phyloP scores from a whole-genome alignment of 805 yeast species.

The Metschnikowia henanensis region DNA sequence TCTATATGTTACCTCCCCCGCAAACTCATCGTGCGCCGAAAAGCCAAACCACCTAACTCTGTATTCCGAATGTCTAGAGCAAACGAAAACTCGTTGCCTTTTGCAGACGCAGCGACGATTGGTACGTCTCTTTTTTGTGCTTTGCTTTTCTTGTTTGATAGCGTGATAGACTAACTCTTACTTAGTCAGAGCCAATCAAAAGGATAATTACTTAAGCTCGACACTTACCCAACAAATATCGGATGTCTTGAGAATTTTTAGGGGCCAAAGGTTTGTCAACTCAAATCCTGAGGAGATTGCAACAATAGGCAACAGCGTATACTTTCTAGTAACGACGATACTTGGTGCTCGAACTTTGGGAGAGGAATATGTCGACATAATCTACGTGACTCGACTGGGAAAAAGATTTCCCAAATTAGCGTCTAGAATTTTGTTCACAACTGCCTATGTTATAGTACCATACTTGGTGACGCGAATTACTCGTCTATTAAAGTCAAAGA shows the following conservation, averaged over 20 bases:
- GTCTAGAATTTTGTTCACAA: conserved; percentile 57
- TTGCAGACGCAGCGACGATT: conserved; percentile 86
- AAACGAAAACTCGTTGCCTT: conserved; percentile 43
- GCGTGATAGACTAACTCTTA: conserved; percentile 23
- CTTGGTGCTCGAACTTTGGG: conserved; percentile 83
- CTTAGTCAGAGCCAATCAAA: conserved; percentile 82
- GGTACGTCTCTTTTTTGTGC: conserved; percentile 42
- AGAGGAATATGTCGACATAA: conserved; percentile 87
- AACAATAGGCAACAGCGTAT: conserved; percentile 55
- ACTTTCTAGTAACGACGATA: conserved; percentile 74
- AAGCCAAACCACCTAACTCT: no score
- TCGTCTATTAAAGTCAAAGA: conserved; percentile 22
- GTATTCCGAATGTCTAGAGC: conserved; percentile 16
- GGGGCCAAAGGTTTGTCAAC: conserved; percentile 66
- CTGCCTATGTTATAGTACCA: conserved; percentile 65
- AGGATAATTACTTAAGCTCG: conserved; percentile 73
- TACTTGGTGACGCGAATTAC: conserved; percentile 41
- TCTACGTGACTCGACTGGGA: conserved; percentile 60
- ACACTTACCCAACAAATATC: conserved; percentile 53
- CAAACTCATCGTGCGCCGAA: no score
- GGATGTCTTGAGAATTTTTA: conserved; percentile 53
- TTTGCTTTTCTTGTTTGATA: not conserved
- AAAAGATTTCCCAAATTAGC: conserved; percentile 43
- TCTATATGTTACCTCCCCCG: no score
- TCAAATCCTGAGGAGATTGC: conserved; percentile 62